Evolutionary conservation across 306 rosid species (phyloP).

Genomic region (Gleditsia sinensis): DNA sequence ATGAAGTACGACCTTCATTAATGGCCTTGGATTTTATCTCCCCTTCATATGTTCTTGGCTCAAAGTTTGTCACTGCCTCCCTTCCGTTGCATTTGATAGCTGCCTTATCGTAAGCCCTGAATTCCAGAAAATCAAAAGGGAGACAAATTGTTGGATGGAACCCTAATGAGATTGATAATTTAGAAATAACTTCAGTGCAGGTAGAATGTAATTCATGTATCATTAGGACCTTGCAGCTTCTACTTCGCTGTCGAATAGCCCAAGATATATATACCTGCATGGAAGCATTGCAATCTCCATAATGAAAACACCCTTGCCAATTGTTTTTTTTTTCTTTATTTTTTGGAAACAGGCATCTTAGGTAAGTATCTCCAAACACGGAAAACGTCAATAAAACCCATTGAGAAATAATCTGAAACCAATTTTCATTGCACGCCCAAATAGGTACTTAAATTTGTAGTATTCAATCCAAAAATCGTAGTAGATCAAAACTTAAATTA

Average conservation of each 20-base stretch:
- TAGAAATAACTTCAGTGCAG: constrained; percentile 70
- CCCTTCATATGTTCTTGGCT: constrained; percentile 75
- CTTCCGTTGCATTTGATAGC: constrained; percentile 97
- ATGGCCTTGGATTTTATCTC: constrained; percentile 57
- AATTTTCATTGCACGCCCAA: constrained; percentile 41
- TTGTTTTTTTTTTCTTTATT: constrained; percentile 52
- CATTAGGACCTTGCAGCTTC: constrained; percentile 99
- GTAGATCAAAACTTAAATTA: constrained; percentile 28
- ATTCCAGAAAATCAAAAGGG: constrained; percentile 85
- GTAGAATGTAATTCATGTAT: constrained; percentile 85
- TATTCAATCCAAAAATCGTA: constrained; percentile 32
- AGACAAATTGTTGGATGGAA: constrained; percentile 71
- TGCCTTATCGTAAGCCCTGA: constrained; percentile 98
- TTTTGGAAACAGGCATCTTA: constrained; percentile 75
- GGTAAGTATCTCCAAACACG: constrained; percentile 57
- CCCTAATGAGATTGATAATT: constrained; percentile 74
- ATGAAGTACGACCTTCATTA: constrained; percentile 66
- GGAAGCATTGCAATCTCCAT: constrained; percentile 88
- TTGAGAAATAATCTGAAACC: constrained; percentile 46
- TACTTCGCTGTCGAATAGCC: constrained; percentile 99
- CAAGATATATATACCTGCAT: constrained; percentile 99
- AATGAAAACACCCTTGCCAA: constrained; percentile 85
- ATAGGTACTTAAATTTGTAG: constrained; percentile 34
- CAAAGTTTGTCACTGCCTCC: constrained; percentile 98
- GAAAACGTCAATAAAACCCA: constrained; percentile 48